Base-by-base conservation (phyloP, 768 basidiomycete genomes). In the Dioszegia crocea region DNA sequence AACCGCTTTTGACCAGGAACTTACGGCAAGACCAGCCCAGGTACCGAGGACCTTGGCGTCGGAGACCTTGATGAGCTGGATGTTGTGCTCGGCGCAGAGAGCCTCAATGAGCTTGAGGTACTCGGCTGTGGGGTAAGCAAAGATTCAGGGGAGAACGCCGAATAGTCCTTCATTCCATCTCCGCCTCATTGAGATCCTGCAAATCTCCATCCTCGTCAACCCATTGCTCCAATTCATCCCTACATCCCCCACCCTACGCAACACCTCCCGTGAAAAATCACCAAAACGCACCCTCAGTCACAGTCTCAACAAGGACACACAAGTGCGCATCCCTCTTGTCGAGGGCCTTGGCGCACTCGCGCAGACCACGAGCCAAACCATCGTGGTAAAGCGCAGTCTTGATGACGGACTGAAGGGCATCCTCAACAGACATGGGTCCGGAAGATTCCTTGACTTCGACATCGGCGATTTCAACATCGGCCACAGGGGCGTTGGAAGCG, bases 41-140 rank as follows among this genome's bases (percentile, higher is more conserved):
- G 88, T 90, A 33, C 94, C 94, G 75, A 99, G 88, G 66, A 94
- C 85, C 82, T 99, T 99, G 75, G 91, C 88, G 79, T 98, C 94
- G 71, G 89, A 89, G 68, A 93, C 90, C 82, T 97, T 98, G 89
- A 99, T 97, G 65, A 99, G 82, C 83, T 92, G 91, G 82, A 98
- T 97, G 81, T 93, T 94, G 86, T 98, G 93, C 82, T 96, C 92
- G 63, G 91, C 88, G 78, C 94, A 98, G 77, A 99, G 91, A 50
- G 94, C 94, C 82, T 97, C 93, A 69, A 99, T 96, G 82, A 99
- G 90, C 83, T 97, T 98, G 85, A 96, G 89, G 84, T 99, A 98
- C 81, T 97, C 94, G 68, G 93, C 89, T 77, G 52, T 12, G 14
- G 29, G 1, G 33, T 61, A n/a, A 66, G 50, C 44, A 21, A 1